These are phyloP conservation scores for Lumnitzera racemosa DNA, from an alignment of 345 rosid genomes.

Conservation along the genomic window DNA sequence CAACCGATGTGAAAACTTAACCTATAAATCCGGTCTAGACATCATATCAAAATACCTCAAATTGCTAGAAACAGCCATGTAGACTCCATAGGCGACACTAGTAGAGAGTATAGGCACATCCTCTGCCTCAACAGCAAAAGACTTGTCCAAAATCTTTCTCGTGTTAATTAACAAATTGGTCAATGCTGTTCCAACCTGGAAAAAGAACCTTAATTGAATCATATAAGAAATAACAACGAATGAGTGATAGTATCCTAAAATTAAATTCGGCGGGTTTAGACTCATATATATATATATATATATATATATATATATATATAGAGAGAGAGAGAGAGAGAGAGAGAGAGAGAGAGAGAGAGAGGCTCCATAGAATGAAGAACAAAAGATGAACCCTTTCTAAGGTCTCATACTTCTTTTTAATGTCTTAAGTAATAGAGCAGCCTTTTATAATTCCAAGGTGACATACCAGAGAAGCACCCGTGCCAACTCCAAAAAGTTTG, in stretches of 20 bases:
- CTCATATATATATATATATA: no score
- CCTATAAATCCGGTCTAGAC: background rate
- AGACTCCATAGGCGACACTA: constrained; percentile 55
- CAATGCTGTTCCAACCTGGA: constrained; percentile 40
- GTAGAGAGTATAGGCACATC: constrained; percentile 61
- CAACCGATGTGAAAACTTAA: background rate
- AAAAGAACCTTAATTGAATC: constrained; percentile 8
- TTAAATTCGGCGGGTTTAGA: no score
- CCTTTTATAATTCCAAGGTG: constrained; percentile 1
- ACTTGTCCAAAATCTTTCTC: constrained; percentile 48
- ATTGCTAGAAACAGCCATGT: constrained; percentile 79
- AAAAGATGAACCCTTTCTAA: no score
- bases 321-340: no score
- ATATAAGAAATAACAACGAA: no score
- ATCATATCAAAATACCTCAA: constrained; percentile 38
- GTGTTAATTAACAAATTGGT: constrained; percentile 56
- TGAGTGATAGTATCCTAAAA: no score
- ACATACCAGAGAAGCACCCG: constrained; percentile 81
- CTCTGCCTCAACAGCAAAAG: constrained; percentile 50
- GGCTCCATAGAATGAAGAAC: no score
- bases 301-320: no score
- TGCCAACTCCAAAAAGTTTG: constrained; percentile 91
- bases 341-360: no score
- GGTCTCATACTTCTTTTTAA: no score
- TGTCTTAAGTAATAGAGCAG: background rate